These are phyloP conservation scores for Geranomyces michiganensis DNA, from an alignment of 192 early-diverging fungal species.

Conservation along the genomic window DNA sequence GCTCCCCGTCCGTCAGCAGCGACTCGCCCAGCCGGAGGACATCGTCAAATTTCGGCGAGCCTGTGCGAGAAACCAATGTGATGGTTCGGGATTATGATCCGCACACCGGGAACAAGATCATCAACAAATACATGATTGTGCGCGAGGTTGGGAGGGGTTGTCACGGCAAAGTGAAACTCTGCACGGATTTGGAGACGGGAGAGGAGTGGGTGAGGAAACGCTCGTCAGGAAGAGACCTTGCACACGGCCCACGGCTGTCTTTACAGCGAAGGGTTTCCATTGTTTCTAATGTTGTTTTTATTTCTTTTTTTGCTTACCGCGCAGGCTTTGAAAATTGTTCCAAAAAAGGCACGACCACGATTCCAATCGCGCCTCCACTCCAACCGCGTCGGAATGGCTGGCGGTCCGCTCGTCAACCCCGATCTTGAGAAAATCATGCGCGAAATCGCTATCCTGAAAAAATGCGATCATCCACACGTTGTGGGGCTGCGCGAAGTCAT, in stretches of 20 bases:
- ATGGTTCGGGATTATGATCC: slow-evolving; percentile 85
- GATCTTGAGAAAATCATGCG: slow-evolving; percentile 84
- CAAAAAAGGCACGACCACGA: slow-evolving; percentile 60
- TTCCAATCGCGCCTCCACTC: slow-evolving; percentile 55
- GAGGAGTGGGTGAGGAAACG: slow-evolving; percentile 70
- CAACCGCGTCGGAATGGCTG: slow-evolving; percentile 36
- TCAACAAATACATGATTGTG: slow-evolving; percentile 94
- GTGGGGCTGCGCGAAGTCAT: slow-evolving; percentile 91
- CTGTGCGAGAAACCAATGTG: slow-evolving; percentile 80
- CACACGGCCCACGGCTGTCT: neutral
- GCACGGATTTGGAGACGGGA: slow-evolving; percentile 77
- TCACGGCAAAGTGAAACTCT: slow-evolving; percentile 96
- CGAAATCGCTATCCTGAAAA: slow-evolving; percentile 96
- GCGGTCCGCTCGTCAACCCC: slow-evolving; percentile 52
- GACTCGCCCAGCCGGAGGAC: slow-evolving; percentile 16
- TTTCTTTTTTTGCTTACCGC: too few relatives aligned
- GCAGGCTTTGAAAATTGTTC: slow-evolving; percentile 75
- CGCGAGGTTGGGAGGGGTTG: slow-evolving; percentile 89
- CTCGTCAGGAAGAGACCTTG: neutral
- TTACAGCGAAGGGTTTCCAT: neutral
- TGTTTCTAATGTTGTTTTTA: too few relatives aligned
- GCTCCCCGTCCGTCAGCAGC: slow-evolving; percentile 14
- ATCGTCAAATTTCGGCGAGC: slow-evolving; percentile 16
- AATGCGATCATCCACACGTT: slow-evolving; percentile 90
- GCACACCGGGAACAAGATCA: slow-evolving; percentile 87